These are phyloP conservation scores for Fagus sylvatica DNA, from an alignment of 306 rosid genomes.

Conservation along the genomic window DNA sequence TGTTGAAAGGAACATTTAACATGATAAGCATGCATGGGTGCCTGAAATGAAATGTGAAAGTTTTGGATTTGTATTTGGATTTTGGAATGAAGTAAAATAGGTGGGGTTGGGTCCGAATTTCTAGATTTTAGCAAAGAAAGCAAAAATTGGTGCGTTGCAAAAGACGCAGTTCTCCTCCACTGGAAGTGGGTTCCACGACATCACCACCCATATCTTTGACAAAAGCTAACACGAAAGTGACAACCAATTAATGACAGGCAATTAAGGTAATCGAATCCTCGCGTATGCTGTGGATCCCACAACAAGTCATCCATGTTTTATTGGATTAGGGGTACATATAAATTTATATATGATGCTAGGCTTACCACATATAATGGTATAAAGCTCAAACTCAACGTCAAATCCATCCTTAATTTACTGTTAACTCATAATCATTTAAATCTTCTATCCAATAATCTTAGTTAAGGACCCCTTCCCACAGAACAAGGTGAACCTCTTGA, in stretches of 20 bases:
- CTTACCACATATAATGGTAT: no score
- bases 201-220: conserved; percentile 8
- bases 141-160: conserved; percentile 45
- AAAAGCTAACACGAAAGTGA: conserved; percentile 14
- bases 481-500: no score
- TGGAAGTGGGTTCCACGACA: conserved; percentile 66
- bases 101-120: background rate
- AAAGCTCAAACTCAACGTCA: no score
- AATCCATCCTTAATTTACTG: no score
- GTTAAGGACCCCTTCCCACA: no score
- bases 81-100: background rate
- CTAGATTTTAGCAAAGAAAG: background rate
- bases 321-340: no score
- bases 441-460: no score
- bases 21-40: no score
- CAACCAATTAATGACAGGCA: background rate
- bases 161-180: conserved; percentile 38
- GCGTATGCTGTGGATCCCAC: conserved; percentile 23
- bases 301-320: background rate
- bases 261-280: conserved; percentile 31
- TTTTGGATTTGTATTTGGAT: background rate
- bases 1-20: no score
- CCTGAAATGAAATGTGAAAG: no score
- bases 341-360: no score
- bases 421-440: no score